Evolutionary conservation across 2,329 filamentous ascomycete species (phyloP).

Genomic region (Metarhizium rileyi): DNA sequence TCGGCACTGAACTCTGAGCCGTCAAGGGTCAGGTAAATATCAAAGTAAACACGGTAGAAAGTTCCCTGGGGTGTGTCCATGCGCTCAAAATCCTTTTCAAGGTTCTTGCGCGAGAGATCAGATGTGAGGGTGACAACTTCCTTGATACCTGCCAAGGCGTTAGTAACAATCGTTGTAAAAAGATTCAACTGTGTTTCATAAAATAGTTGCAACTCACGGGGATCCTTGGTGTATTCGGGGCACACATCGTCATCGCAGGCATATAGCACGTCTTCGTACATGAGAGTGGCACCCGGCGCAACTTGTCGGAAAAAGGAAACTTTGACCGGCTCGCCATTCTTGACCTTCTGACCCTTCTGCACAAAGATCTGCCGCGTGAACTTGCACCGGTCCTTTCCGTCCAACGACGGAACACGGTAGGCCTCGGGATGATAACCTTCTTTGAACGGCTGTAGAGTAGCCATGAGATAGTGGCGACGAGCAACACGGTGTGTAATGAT

Average conservation of each 20-base stretch:
- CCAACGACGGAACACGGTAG: constrained; percentile 90
- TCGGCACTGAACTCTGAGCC: constrained; percentile 97
- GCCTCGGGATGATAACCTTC: constrained; percentile 97
- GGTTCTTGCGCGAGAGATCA: constrained; percentile 92
- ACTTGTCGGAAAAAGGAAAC: constrained; percentile 98
- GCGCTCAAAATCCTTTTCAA: constrained; percentile 97
- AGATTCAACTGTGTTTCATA: not conserved
- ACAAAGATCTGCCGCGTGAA: constrained; percentile 98
- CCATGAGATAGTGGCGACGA: constrained; percentile 97
- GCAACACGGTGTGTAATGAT: constrained; percentile 96
- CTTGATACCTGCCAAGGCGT: constrained; percentile 68
- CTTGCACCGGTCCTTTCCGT: constrained; percentile 97
- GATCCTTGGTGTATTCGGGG: constrained; percentile 98
- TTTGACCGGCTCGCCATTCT: constrained; percentile 98
- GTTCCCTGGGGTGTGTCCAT: constrained; percentile 98
- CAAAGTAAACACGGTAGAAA: constrained; percentile 77
- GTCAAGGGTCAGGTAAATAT: constrained; percentile 85
- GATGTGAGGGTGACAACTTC: constrained; percentile 97
- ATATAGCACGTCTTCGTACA: constrained; percentile 98
- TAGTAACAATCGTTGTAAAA: constrained; percentile 12
- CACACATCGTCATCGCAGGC: constrained; percentile 97
- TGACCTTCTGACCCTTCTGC: constrained; percentile 96
- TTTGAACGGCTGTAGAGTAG: constrained; percentile 96
- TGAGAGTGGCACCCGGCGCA: constrained; percentile 89
- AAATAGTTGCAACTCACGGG: constrained; percentile 59